phyloP scores from a whole-genome alignment of 441 rosid species.

The Euphorbia neoarborescens region DNA sequence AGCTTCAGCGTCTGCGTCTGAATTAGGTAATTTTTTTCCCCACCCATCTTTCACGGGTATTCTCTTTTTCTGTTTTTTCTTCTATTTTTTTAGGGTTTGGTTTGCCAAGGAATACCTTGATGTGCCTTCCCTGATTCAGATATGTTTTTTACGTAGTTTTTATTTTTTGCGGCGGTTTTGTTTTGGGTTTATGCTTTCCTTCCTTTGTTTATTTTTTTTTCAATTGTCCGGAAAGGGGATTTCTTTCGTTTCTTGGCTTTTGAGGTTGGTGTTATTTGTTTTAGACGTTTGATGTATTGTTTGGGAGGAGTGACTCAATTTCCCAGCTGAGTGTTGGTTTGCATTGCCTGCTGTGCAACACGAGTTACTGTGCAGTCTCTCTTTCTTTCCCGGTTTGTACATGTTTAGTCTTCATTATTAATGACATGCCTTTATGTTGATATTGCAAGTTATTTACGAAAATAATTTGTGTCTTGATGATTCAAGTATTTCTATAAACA shows the following conservation, averaged over 20 bases:
- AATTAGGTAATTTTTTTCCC: neutral
- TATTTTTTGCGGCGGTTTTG: no score
- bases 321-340: neutral
- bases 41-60: neutral
- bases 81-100: conserved; percentile 14
- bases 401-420: neutral
- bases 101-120: neutral
- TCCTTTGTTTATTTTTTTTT: neutral
- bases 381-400: neutral
- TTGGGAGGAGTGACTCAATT: conserved; percentile 1
- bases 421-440: neutral
- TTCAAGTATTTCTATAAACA: neutral
- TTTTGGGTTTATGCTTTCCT: neutral
- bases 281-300: neutral
- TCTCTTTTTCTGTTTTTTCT: conserved; percentile 3
- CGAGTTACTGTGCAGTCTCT: neutral
- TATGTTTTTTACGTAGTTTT: neutral
- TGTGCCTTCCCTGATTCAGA: neutral
- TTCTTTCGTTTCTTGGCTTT: neutral
- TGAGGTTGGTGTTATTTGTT: neutral
- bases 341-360: neutral
- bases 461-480: neutral
- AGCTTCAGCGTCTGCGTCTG: conserved; percentile 4
- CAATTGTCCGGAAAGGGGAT: neutral
- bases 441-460: neutral